A percentile compares a stretch with the other conserved stretches of the same genome.
Conservation (phyloP, 1,284 basidiomycete species). For the Puccinia polysora region DNA sequence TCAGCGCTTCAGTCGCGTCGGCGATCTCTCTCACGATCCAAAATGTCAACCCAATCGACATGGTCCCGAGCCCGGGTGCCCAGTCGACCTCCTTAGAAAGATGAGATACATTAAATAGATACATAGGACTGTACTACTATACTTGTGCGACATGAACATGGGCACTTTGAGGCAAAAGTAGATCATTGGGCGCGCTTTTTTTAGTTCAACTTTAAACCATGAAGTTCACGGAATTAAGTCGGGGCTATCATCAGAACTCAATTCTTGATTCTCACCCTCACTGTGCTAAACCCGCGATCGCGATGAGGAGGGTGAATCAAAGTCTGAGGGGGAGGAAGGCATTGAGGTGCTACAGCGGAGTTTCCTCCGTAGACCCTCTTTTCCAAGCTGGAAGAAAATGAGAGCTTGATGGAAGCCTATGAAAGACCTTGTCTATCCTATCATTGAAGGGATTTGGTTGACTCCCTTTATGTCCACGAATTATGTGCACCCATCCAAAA, state of each 20-base stretch:
- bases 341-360: conserved; percentile 19
- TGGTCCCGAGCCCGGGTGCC: conserved; percentile 24
- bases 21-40: conserved; percentile 24
- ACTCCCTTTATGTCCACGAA: too few relatives aligned
- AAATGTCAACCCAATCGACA: conserved; percentile 26
- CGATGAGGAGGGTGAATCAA: conserved; percentile 10
- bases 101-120: conserved; percentile 6
- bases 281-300: conserved; percentile 1
- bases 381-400: background rate
- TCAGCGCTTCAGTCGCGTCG: conserved; percentile 2
- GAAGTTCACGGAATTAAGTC: conserved; percentile 17
- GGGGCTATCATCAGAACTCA: conserved; percentile 20
- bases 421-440: background rate
- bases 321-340: background rate
- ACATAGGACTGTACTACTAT: background rate
- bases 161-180: background rate
- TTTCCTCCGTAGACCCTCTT: background rate
- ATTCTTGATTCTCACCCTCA: conserved; percentile 7
- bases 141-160: conserved; percentile 6
- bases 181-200: background rate
- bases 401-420: conserved; percentile 5
- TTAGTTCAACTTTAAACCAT: background rate
- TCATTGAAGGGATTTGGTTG: conserved; percentile 22
- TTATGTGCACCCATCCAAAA: too few relatives aligned
- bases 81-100: conserved; percentile 23